A percentile compares a stretch with the other conserved stretches of the same genome.
phyloP scores from a whole-genome alignment of 495 filamentous ascomycete species.

The Talaromyces nanjingensis region DNA sequence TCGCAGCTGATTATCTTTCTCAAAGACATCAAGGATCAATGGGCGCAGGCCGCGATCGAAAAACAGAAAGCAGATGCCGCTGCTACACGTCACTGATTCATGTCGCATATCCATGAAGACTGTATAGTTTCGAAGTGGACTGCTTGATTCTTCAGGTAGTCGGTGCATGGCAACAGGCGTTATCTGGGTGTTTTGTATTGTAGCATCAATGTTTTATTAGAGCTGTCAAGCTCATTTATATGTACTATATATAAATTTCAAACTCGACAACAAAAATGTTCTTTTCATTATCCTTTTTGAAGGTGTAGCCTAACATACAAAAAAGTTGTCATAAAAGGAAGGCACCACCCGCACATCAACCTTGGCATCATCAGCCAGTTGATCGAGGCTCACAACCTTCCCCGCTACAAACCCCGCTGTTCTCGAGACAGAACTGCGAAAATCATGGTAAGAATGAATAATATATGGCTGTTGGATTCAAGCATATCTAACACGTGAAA shows the following conservation, averaged over 20 bases:
- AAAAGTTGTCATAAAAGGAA: not conserved
- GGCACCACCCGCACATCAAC: not conserved
- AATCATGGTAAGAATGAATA: conserved; percentile 6
- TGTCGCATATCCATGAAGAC: not conserved
- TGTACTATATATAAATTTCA: conserved; percentile 1
- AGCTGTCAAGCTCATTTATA: not conserved
- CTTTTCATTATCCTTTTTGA: not conserved
- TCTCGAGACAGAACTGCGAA: not conserved
- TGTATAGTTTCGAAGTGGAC: not conserved
- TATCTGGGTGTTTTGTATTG: conserved; percentile 12
- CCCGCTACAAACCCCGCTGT: not conserved
- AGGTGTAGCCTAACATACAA: not conserved
- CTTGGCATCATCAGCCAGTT: not conserved
- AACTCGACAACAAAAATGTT: not conserved
- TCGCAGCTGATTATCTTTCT: not conserved
- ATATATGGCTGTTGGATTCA: not conserved
- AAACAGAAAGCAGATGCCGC: not conserved
- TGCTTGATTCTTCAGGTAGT: not conserved
- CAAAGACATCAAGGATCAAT: conserved; percentile 28
- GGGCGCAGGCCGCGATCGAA: conserved; percentile 14
- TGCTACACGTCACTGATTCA: not conserved
- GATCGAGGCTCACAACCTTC: not conserved
- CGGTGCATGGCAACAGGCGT: conserved; percentile 7
- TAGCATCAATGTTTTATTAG: conserved; percentile 2
- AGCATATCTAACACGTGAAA: conserved; percentile 9